phyloP scores from a whole-genome alignment of 2,329 filamentous ascomycete genomes.

The Arthroderma uncinatum region DNA sequence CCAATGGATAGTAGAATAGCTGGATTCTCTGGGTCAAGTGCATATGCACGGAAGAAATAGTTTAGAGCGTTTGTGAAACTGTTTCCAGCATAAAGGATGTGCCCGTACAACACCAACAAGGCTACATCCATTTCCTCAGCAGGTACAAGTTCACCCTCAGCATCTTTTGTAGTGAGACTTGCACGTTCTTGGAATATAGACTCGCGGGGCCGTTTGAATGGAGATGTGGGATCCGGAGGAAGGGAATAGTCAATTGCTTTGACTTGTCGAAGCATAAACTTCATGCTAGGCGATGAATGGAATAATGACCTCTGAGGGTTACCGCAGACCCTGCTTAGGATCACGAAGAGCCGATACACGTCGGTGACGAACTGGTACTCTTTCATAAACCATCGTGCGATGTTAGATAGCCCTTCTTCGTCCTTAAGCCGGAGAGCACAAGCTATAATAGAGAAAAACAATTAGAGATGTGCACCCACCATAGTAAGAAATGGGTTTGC shows the following conservation, averaged over 20 bases:
- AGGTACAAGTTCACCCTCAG: slow-evolving; percentile 26
- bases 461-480: slow-evolving; percentile 15
- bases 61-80: slow-evolving; percentile 75
- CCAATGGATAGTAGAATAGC: slow-evolving; percentile 72
- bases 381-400: slow-evolving; percentile 74
- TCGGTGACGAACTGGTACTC: slow-evolving; percentile 70
- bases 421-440: slow-evolving; percentile 76
- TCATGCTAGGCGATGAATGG: slow-evolving; percentile 70
- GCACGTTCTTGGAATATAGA: slow-evolving; percentile 35
- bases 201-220: slow-evolving; percentile 27
- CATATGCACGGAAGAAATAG: slow-evolving; percentile 69
- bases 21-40: slow-evolving; percentile 63
- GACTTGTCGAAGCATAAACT: slow-evolving; percentile 83
- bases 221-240: slow-evolving; percentile 36
- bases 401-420: slow-evolving; percentile 59
- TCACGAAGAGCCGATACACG: slow-evolving; percentile 70
- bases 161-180: slow-evolving; percentile 30
- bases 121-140: slow-evolving; percentile 57
- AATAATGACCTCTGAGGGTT: slow-evolving; percentile 53
- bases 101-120: slow-evolving; percentile 77
- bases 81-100: slow-evolving; percentile 74
- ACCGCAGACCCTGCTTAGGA: slow-evolving; percentile 64
- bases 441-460: slow-evolving; percentile 36
- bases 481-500: background rate
- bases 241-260: slow-evolving; percentile 72